phyloP scores from a whole-genome alignment of 192 early-diverging fungal species.

The Rhizophagus sp. region DNA sequence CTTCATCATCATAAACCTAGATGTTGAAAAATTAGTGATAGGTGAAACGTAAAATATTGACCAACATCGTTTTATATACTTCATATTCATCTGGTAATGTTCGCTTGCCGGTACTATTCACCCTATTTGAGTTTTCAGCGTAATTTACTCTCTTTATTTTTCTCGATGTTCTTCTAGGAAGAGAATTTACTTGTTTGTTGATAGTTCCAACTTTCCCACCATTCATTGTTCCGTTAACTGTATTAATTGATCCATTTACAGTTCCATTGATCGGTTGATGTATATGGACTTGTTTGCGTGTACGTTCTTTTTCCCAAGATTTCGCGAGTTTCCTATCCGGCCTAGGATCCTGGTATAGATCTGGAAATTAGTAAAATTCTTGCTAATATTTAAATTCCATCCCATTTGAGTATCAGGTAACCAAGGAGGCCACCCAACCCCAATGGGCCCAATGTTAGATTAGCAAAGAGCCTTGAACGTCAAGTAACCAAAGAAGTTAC shows the following conservation, averaged over 20 bases:
- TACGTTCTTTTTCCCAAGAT: conserved; percentile 10
- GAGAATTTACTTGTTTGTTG: conserved; percentile 11
- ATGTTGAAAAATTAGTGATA: conserved; percentile 12
- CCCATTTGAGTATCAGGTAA: conserved; percentile 17
- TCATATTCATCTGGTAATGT: conserved; percentile 21
- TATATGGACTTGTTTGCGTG: conserved; percentile 13
- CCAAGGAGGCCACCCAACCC: neutral
- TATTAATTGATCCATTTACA: conserved; percentile 14
- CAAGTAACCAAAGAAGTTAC: conserved; percentile 14
- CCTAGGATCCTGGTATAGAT: conserved; percentile 15
- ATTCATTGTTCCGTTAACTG: conserved; percentile 13
- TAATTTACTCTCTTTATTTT: conserved; percentile 8
- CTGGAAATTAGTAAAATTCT: conserved; percentile 17
- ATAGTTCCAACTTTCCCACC: conserved; percentile 11
- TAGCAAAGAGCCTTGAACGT: too few relatives aligned
- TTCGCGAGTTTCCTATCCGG: conserved; percentile 7
- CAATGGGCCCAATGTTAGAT: conserved; percentile 20
- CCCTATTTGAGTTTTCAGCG: conserved; percentile 12
- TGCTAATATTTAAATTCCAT: conserved; percentile 10
- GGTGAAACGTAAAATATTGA: conserved; percentile 13
- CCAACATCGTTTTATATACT: conserved; percentile 7
- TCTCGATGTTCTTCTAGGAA: conserved; percentile 13
- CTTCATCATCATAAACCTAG: conserved; percentile 8
- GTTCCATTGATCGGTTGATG: conserved; percentile 21
- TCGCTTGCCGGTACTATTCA: neutral